A percentile compares a stretch with the other conserved stretches of the same genome.
Evolutionary conservation across 2,329 filamentous ascomycete genomes (phyloP).

Genomic region (Hypoxylon sp.): DNA sequence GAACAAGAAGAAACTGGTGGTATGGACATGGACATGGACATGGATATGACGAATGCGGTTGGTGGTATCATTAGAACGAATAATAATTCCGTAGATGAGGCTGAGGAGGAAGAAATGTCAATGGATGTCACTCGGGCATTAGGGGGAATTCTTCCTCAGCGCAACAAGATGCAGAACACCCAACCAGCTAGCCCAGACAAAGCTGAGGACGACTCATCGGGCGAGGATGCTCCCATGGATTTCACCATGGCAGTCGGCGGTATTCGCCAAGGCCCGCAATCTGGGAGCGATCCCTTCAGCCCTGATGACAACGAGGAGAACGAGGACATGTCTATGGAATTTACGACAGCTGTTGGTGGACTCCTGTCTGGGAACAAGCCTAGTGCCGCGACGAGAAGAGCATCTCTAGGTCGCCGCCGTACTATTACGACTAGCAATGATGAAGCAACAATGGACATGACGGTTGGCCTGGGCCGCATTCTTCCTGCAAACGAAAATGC

Average conservation of each 20-base stretch:
- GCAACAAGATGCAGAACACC: constrained; percentile 48
- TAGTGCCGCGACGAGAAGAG: constrained; percentile 51
- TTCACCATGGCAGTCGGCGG: constrained; percentile 84
- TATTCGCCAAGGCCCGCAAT: constrained; percentile 64
- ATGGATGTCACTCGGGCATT: constrained; percentile 94
- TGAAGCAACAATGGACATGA: constrained; percentile 76
- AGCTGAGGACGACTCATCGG: constrained; percentile 57
- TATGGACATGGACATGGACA: constrained; percentile 65
- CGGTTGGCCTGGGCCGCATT: constrained; percentile 70
- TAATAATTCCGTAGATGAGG: constrained; percentile 60
- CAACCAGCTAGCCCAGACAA: constrained; percentile 45
- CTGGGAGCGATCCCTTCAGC: constrained; percentile 49
- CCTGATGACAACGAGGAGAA: constrained; percentile 63
- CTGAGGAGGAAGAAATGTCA: constrained; percentile 77
- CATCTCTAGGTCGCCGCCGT: constrained; percentile 47
- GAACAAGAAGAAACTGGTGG: constrained; percentile 44
- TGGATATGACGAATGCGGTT: constrained; percentile 70
- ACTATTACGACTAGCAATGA: constrained; percentile 58
- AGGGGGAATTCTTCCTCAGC: constrained; percentile 79
- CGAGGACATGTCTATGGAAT: constrained; percentile 85
- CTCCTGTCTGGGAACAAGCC: constrained; percentile 59
- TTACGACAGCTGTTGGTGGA: constrained; percentile 76
- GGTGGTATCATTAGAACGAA: constrained; percentile 65
- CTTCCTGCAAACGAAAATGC: constrained; percentile 58
- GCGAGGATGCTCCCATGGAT: constrained; percentile 84